Conservation (phyloP, 192 early-diverging fungal species). For the Mortierella claussenii region DNA sequence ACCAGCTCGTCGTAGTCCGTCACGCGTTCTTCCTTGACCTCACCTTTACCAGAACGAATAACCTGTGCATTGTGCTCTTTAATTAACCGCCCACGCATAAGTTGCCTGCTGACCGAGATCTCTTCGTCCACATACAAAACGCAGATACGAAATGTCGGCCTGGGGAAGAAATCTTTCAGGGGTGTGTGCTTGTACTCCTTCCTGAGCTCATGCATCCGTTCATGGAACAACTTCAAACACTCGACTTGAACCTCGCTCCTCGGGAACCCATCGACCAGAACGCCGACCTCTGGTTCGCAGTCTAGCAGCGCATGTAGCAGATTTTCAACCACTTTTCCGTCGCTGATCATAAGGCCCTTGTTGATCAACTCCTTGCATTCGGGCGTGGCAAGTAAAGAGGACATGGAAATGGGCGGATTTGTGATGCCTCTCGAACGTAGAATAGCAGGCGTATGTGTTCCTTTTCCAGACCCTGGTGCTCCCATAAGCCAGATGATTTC, state of each 20-base stretch:
- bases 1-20: conserved; percentile 66
- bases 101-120: conserved; percentile 62
- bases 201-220: conserved; percentile 65
- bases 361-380: conserved; percentile 69
- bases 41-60: conserved; percentile 60
- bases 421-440: conserved; percentile 65
- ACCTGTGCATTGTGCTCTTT: conserved; percentile 63
- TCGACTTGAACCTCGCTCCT: conserved; percentile 69
- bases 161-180: conserved; percentile 61
- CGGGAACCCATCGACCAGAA: conserved; percentile 66
- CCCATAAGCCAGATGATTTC: conserved; percentile 71
- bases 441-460: conserved; percentile 67
- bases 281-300: conserved; percentile 63
- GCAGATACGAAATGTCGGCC: conserved; percentile 66
- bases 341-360: conserved; percentile 66
- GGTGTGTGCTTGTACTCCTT: conserved; percentile 62
- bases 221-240: conserved; percentile 62
- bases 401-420: conserved; percentile 66
- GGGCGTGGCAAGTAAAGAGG: conserved; percentile 60
- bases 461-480: conserved; percentile 67
- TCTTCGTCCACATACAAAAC: conserved; percentile 70
- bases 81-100: conserved; percentile 58
- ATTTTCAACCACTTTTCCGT: conserved; percentile 64
- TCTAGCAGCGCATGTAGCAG: conserved; percentile 61
- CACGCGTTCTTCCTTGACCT: conserved; percentile 64